Base-by-base conservation (phyloP, 331 rosid genomes). In the Phaseolus coccineus region DNA sequence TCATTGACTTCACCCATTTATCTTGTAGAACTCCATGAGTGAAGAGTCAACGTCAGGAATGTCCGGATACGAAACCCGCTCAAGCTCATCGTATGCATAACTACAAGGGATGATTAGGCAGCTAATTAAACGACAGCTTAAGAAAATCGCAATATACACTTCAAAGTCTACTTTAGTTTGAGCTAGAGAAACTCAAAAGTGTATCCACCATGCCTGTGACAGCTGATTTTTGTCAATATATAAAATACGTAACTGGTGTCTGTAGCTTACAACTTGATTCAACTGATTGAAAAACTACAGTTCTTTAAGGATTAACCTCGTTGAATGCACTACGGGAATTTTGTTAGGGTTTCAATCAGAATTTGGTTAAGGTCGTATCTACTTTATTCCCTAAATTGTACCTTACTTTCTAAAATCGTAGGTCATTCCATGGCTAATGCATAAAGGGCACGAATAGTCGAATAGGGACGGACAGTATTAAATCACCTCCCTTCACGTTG, bases 11-110 rank as follows among this genome's bases (percentile, higher is more conserved):
- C 2, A 72, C 6, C 4, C 46, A n/a, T 61, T 61, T 28, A 61
- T 27, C 55, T 75, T 58, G 79, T 73, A 90, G 95, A 86, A 85
- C 14, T 44, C 77, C 8, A 42, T 81, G 9, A 84, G 81, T 64
- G 92, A 85, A 9, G 13, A 56, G 1, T 79, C 74, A 24, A 1
- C 73, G 27, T 77, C 88, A 8, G 87, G 83, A 74, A 19, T 75
- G 3, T 81, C 88, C 0, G 83, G 82, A 69, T 81, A 48, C 46
- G 84, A 80, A n/a, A 81, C 79, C 81, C 79, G 1, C 9, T 74
- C 87, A 57, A 86, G 90, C 85, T 56, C 85, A 80, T 78, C 81
- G 0, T 85, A 0, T 53, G 30, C 59, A 53, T 53, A 53, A 53
- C 0, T 58, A 12, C 59, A 28, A 28, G 8, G 46, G n/a, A 74